A percentile compares a stretch with the other conserved stretches of the same genome.
phyloP scores from a whole-genome alignment of 108 stramenopile species.

The Pinguiococcus pyrenoidosus region DNA sequence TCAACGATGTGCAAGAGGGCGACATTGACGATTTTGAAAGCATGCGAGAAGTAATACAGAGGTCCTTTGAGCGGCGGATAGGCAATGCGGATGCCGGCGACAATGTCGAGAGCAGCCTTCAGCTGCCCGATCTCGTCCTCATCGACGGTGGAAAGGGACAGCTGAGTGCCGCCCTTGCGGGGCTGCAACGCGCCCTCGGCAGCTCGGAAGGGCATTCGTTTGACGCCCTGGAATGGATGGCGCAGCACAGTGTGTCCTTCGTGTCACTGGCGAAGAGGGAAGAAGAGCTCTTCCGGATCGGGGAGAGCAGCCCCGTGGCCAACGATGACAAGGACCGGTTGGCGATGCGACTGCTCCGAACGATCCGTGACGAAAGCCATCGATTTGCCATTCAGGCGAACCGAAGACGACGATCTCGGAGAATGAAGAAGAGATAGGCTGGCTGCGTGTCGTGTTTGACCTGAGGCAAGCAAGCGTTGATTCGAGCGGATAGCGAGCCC shows the following conservation, averaged over 20 bases:
- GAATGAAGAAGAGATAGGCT: no score
- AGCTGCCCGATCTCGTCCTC: slow-evolving; percentile 52
- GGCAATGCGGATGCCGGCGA: slow-evolving; percentile 33
- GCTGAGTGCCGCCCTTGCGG: slow-evolving; percentile 50
- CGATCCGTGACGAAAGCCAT: slow-evolving; percentile 53
- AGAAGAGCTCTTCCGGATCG: slow-evolving; percentile 2
- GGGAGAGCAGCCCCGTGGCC: background rate
- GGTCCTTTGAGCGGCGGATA: slow-evolving; percentile 34
- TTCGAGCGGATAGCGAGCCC: no score
- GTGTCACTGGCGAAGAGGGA: slow-evolving; percentile 10
- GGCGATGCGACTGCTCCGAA: slow-evolving; percentile 41
- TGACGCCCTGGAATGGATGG: background rate
- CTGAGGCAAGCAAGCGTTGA: no score
- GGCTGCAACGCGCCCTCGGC: slow-evolving; percentile 7
- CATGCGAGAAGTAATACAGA: slow-evolving; percentile 46
- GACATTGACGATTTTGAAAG: slow-evolving; percentile 53
- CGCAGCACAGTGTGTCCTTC: background rate
- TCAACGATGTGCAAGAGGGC: slow-evolving; percentile 35
- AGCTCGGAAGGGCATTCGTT: slow-evolving; percentile 1
- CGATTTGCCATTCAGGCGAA: slow-evolving; percentile 41
- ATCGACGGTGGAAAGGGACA: slow-evolving; percentile 65
- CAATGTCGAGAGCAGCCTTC: no score
- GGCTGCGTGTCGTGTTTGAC: no score
- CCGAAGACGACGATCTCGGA: slow-evolving; percentile 5
- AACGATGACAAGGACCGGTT: background rate